Conservation (phyloP, 2,329 filamentous ascomycete genomes). For the Periconia macrospinosa region DNA sequence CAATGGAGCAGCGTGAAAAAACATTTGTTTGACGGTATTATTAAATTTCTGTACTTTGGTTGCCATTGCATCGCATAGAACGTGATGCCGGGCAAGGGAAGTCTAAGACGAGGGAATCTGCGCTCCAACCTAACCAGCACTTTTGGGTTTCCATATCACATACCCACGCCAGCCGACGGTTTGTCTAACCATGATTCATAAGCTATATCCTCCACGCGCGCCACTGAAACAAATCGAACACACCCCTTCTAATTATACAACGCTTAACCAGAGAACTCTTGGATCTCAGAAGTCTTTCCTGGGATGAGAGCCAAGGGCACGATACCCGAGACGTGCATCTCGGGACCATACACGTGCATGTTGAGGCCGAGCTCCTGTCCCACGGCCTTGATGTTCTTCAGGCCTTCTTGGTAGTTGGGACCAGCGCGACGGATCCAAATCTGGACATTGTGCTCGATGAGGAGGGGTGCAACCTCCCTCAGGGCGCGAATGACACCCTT, state of each 20-base stretch:
- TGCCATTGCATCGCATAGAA: neutral
- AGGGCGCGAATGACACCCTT: conserved; percentile 98
- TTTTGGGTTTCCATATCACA: neutral
- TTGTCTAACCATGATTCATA: conserved; percentile 37
- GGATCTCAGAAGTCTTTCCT: conserved; percentile 63
- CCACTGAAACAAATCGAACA: conserved; percentile 5
- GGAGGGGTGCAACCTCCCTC: conserved; percentile 80
- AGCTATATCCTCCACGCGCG: conserved; percentile 17
- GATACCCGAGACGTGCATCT: conserved; percentile 92
- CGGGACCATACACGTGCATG: conserved; percentile 86
- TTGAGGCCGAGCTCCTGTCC: conserved; percentile 91
- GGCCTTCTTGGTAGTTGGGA: conserved; percentile 99
- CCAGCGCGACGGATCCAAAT: conserved; percentile 93
- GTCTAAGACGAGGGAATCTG: conserved; percentile 4
- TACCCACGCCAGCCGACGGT: conserved; percentile 18
- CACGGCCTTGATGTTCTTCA: conserved; percentile 99
- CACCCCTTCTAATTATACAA: conserved; percentile 30
- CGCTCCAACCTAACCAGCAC: neutral
- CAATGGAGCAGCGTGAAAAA: too few relatives aligned
- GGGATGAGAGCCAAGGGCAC: conserved; percentile 80
- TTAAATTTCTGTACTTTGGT: neutral
- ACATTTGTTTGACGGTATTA: neutral
- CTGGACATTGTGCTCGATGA: conserved; percentile 95
- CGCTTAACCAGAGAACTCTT: conserved; percentile 61
- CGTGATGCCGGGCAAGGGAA: neutral